A percentile compares a stretch with the other conserved stretches of the same genome.
These are phyloP conservation scores for Monilinia aucupariae DNA, from an alignment of 2,329 filamentous ascomycete species.

Conservation along the genomic window DNA sequence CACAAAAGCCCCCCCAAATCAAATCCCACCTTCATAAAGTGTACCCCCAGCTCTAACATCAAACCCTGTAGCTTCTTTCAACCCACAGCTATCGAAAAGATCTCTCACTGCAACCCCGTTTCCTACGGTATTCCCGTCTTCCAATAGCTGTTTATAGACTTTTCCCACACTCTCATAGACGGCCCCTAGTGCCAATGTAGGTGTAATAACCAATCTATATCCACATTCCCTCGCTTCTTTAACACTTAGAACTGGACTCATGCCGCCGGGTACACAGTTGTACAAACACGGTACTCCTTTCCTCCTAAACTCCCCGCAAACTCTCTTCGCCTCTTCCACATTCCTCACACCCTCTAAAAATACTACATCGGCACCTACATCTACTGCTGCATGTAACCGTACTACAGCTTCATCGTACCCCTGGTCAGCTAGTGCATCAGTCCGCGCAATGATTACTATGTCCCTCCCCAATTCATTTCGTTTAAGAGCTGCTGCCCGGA, in stretches of 20 bases:
- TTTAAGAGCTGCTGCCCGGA: constrained; percentile 50
- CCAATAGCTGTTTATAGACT: not conserved
- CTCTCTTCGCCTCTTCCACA: constrained; percentile 42
- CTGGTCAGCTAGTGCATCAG: constrained; percentile 52
- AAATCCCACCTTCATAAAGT: not conserved
- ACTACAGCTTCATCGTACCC: constrained; percentile 53
- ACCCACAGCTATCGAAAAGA: constrained; percentile 8
- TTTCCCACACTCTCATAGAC: constrained; percentile 1
- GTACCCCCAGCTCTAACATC: not conserved
- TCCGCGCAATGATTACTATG: constrained; percentile 56
- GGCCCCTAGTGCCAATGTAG: constrained; percentile 25
- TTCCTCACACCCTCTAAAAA: constrained; percentile 55
- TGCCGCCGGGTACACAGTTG: constrained; percentile 53
- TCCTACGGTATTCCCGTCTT: not conserved
- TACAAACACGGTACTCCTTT: constrained; percentile 46
- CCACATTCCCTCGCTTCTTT: constrained; percentile 50
- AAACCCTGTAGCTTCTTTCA: constrained; percentile 1
- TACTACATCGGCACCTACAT: constrained; percentile 52
- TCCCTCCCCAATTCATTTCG: constrained; percentile 46
- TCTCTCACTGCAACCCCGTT: not conserved
- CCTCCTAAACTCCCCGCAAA: constrained; percentile 27
- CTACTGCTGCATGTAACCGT: constrained; percentile 46
- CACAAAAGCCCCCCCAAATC: not conserved
- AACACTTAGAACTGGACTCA: constrained; percentile 48
- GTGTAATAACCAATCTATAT: constrained; percentile 54